Evolutionary conservation across 2,329 filamentous ascomycete genomes (phyloP).

Genomic region (Chrysoporthe deuterocubensis): DNA sequence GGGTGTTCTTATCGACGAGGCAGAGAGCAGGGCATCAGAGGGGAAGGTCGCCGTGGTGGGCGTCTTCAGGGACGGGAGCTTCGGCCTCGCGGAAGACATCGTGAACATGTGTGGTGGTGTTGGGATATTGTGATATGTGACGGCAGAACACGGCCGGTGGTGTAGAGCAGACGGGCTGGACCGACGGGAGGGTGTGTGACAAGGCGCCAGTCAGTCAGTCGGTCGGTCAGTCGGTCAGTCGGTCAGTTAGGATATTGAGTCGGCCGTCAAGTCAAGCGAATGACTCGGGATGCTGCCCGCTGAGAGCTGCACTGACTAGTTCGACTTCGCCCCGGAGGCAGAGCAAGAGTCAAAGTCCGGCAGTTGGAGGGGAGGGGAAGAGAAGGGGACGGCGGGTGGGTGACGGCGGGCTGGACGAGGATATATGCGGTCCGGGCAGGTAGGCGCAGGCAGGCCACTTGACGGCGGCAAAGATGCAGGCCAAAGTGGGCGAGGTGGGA

Average conservation of each 20-base stretch:
- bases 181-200: conserved; percentile 27
- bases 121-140: conserved; percentile 17
- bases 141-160: neutral
- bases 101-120: conserved; percentile 33
- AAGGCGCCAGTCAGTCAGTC: conserved; percentile 28
- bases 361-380: conserved; percentile 41
- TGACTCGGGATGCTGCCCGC: conserved; percentile 43
- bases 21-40: conserved; percentile 37
- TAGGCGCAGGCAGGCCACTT: conserved; percentile 29
- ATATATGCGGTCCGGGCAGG: conserved; percentile 36
- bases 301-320: conserved; percentile 44
- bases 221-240: neutral
- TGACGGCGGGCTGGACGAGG: conserved; percentile 35
- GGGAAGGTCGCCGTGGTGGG: conserved; percentile 66
- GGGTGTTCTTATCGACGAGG: conserved; percentile 69
- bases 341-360: conserved; percentile 36
- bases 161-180: conserved; percentile 21
- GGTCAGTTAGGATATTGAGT: neutral
- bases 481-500: conserved; percentile 15
- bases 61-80: conserved; percentile 65
- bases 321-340: conserved; percentile 40
- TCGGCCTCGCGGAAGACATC: conserved; percentile 57
- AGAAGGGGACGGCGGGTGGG: conserved; percentile 30
- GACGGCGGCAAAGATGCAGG: conserved; percentile 30
- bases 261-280: conserved; percentile 47